Evolutionary conservation across 1,284 basidiomycete genomes (phyloP).

Genomic region (Microbotryum lychnidis-dioicae): DNA sequence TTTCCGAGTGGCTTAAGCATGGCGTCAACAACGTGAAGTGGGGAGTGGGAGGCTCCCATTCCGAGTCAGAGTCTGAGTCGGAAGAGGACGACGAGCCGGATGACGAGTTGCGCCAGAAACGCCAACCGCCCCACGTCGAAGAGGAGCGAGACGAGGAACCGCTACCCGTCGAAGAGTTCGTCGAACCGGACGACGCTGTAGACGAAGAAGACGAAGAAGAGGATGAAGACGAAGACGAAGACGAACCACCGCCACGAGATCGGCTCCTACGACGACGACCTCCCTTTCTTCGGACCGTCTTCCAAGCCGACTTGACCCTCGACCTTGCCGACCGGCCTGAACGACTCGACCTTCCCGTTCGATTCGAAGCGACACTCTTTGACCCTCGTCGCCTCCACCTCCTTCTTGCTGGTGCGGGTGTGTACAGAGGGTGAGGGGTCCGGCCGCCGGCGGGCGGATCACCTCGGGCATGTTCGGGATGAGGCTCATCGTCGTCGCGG

Average conservation of each 20-base stretch:
- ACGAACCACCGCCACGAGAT: conserved; percentile 5
- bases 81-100: conserved; percentile 27
- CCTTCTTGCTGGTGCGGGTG: conserved; percentile 15
- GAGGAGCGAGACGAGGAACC: conserved; percentile 19
- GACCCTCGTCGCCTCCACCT: conserved; percentile 12
- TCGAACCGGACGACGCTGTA: conserved; percentile 15
- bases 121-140: conserved; percentile 33
- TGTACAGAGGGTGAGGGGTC: conserved; percentile 27
- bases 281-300: conserved; percentile 14
- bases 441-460: conserved; percentile 6
- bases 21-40: conserved; percentile 34
- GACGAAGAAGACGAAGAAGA: conserved; percentile 19
- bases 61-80: conserved; percentile 18
- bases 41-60: conserved; percentile 31
- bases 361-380: conserved; percentile 19
- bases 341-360: conserved; percentile 22
- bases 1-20: conserved; percentile 18
- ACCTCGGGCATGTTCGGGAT: conserved; percentile 11
- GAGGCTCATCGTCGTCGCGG: conserved; percentile 20
- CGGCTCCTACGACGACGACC: conserved; percentile 1
- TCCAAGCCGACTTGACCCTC: conserved; percentile 23
- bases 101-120: conserved; percentile 34
- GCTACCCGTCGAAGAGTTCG: conserved; percentile 18
- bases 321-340: conserved; percentile 21
- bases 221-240: conserved; percentile 15